Percentiles rank a stretch among this genome's conserved stretches.
phyloP scores from a whole-genome alignment of 345 rosid species.

The Durio zibethinus region DNA sequence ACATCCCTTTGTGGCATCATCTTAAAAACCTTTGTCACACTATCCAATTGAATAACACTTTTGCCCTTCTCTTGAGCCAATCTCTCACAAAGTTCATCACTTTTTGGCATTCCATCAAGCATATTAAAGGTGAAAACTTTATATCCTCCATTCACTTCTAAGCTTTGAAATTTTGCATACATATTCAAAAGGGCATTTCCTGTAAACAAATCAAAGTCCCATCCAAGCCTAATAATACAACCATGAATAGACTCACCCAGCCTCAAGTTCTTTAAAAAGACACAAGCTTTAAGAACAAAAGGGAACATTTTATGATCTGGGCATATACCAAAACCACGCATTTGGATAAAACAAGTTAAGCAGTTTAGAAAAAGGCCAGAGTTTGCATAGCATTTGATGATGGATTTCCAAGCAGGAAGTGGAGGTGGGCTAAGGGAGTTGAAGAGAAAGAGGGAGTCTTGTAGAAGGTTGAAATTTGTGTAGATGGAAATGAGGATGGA shows the following conservation, averaged over 20 bases:
- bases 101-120: conserved; percentile 46
- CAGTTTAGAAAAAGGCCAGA: conserved; percentile 42
- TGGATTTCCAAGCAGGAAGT: conserved; percentile 65
- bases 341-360: conserved; percentile 42
- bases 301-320: conserved; percentile 73
- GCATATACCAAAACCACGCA: conserved; percentile 56
- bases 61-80: not conserved
- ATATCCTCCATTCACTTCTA: conserved; percentile 6
- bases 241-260: conserved; percentile 81
- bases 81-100: conserved; percentile 3
- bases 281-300: conserved; percentile 61
- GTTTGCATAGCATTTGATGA: conserved; percentile 59
- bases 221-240: conserved; percentile 54
- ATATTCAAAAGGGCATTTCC: conserved; percentile 85
- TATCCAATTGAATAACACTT: conserved; percentile 15
- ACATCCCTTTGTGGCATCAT: conserved; percentile 67
- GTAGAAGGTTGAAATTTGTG: conserved; percentile 52
- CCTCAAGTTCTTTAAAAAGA: conserved; percentile 47
- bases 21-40: conserved; percentile 60
- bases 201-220: conserved; percentile 61
- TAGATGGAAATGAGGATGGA: conserved; percentile 58
- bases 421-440: conserved; percentile 50
- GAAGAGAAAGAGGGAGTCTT: conserved; percentile 48
- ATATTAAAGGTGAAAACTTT: conserved; percentile 4
- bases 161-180: conserved; percentile 57